These are phyloP conservation scores for Fusarium tanahbumbuense DNA, from an alignment of 2,329 filamentous ascomycete genomes.

Conservation along the genomic window DNA sequence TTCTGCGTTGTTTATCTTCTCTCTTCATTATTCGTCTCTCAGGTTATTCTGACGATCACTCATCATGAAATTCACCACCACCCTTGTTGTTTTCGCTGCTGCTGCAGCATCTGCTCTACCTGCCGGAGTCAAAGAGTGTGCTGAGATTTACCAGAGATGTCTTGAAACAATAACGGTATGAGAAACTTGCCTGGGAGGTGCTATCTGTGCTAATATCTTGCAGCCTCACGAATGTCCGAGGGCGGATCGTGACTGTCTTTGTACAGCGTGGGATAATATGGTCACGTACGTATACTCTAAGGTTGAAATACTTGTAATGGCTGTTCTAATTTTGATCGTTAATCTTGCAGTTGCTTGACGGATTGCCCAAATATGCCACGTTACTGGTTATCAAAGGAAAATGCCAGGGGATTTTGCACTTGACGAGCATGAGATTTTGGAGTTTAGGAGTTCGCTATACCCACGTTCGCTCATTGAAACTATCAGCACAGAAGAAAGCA, in stretches of 20 bases:
- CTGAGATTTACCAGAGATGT: constrained; percentile 9
- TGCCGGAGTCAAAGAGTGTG: background rate
- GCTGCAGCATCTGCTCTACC: background rate
- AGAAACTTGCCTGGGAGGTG: rapidly evolving
- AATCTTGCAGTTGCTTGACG: background rate
- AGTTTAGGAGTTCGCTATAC: background rate
- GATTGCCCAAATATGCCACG: background rate
- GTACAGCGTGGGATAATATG: constrained; percentile 13
- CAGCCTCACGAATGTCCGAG: constrained; percentile 11
- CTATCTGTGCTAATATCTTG: background rate
- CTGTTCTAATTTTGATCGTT: rapidly evolving
- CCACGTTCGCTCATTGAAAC: background rate
- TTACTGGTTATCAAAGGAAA: constrained; percentile 18
- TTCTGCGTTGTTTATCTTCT: rapidly evolving
- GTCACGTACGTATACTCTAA: background rate
- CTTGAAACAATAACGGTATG: constrained; percentile 16
- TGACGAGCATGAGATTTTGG: background rate
- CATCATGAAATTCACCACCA: constrained; percentile 6
- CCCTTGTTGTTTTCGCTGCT: background rate
- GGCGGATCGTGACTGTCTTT: constrained; percentile 7
- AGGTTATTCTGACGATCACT: too few species aligned
- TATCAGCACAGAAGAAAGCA: background rate
- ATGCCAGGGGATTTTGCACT: constrained; percentile 8
- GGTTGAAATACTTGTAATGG: rapidly evolving
- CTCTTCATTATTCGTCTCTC: background rate